Evolutionary conservation across 495 filamentous ascomycete genomes (phyloP), one percentile per base, ranked within the genome.

Genomic region (Penicillium fimorum): DNA sequence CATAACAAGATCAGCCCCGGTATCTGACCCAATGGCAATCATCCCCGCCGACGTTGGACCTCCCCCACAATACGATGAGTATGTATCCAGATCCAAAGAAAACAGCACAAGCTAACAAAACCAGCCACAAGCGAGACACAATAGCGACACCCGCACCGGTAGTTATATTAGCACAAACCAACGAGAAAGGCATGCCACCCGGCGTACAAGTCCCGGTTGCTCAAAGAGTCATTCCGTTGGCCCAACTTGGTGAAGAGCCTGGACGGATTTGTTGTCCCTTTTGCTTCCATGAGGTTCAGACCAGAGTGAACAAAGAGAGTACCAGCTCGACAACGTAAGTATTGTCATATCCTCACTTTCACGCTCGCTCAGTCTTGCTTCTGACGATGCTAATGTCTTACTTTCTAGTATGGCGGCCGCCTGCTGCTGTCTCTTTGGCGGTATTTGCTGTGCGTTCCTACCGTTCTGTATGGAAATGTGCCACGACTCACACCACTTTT

Each of bases 391-490:
- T 62, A 46, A 62, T 15, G 1, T 3, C 12, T 24, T 17, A 9
- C 32, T 12, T 18, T 13, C 17, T n/a, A 62, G 60, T 22, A 53
- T 56, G 52, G 60, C 60, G 1, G 60, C 60, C 2, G 48, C 56
- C 5, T 37, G 47, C 27, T 62, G 60, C 22, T 62, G 60, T 62
- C 52, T 62, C 7, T 52, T 62, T 11, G 60, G 60, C 10, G 60
- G 60, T 5, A 59, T 62, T 27, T 38, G 32, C 43, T 58, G 57
- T 10, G 60, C 60, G 7, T 62, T 59, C 15, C 30, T 62, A n/a
- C 60, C 60, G 0, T 62, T 27, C 25, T 62, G 60, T 17, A 52
- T 59, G 47, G 42, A 62, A 38, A 59, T 62, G 60, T 62, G 60
- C 18, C 60, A 62, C 18, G 60, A 62, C 12, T 24, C 40, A 8